Percentiles rank a stretch among this genome's conserved stretches.
Evolutionary conservation across 208 protist species (phyloP).

Genomic region (Trypanosoma congolense): DNA sequence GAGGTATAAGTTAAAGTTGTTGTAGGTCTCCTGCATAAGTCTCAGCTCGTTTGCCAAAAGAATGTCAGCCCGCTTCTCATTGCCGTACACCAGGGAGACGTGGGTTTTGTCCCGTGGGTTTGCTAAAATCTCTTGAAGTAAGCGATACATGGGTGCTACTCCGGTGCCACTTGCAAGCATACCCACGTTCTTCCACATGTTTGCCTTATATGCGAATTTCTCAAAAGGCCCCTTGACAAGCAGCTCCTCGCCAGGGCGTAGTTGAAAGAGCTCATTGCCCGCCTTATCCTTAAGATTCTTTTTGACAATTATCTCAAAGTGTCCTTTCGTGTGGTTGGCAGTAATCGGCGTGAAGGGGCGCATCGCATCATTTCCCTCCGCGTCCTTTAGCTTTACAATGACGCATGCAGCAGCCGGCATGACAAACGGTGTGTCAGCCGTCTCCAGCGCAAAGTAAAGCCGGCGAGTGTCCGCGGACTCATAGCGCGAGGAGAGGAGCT

Average conservation of each 20-base stretch:
- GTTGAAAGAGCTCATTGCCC: slow-evolving; percentile 78
- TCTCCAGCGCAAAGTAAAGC: slow-evolving; percentile 73
- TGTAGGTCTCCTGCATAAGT: slow-evolving; percentile 80
- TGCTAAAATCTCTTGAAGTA: slow-evolving; percentile 70
- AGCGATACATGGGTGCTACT: slow-evolving; percentile 92
- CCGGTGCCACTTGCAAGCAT: slow-evolving; percentile 92
- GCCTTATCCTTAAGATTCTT: slow-evolving; percentile 87
- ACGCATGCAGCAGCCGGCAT: slow-evolving; percentile 73
- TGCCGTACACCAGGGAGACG: slow-evolving; percentile 86
- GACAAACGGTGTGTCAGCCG: slow-evolving; percentile 61
- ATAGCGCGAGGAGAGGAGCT: slow-evolving; percentile 79
- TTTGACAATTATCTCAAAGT: slow-evolving; percentile 88
- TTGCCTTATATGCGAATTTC: slow-evolving; percentile 81
- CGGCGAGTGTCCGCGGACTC: slow-evolving; percentile 84
- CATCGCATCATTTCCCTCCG: slow-evolving; percentile 69
- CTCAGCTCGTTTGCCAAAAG: slow-evolving; percentile 90
- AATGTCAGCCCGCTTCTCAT: slow-evolving; percentile 88
- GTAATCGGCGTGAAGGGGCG: slow-evolving; percentile 86
- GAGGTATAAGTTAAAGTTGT: slow-evolving; percentile 89
- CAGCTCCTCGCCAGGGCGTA: slow-evolving; percentile 90
- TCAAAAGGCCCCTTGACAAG: slow-evolving; percentile 88
- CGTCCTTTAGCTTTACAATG: slow-evolving; percentile 60
- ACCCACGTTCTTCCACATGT: slow-evolving; percentile 87
- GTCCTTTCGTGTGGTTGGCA: slow-evolving; percentile 64
- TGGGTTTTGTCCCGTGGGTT: slow-evolving; percentile 83